A percentile compares a stretch with the other conserved stretches of the same genome.
Conservation (phyloP, 2,329 filamentous ascomycete genomes). For the Dactylellina leptospora region DNA sequence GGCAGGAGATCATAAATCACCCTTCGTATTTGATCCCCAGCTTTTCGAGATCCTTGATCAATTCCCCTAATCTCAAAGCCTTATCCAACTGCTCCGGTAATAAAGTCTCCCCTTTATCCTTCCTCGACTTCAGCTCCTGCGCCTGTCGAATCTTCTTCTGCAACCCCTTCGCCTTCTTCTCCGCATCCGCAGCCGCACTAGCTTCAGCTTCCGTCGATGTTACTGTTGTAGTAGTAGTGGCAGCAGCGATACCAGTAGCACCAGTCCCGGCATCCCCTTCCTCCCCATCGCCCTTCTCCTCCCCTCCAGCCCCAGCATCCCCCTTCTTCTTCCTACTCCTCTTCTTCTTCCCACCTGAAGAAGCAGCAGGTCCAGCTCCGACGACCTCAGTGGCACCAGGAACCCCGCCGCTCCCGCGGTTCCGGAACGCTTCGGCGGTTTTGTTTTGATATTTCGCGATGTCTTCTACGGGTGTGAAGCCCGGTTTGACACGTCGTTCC, state of each 20-base stretch:
- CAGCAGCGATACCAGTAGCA: conserved; percentile 45
- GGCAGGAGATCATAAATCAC: too few relatives aligned
- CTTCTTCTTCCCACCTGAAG: conserved; percentile 61
- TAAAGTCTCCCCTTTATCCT: conserved; percentile 81
- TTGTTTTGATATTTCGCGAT: conserved; percentile 96
- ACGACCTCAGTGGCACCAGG: conserved; percentile 72
- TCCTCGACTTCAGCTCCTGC: conserved; percentile 87
- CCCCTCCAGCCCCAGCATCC: conserved; percentile 4
- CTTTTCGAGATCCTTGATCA: conserved; percentile 84
- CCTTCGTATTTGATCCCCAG: conserved; percentile 76
- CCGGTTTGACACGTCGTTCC: conserved; percentile 91
- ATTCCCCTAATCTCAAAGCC: conserved; percentile 94
- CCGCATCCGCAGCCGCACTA: conserved; percentile 63
- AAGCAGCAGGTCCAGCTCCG: conserved; percentile 60
- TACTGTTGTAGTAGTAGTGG: conserved; percentile 8
- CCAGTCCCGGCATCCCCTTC: conserved; percentile 7
- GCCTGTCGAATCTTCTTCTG: conserved; percentile 96
- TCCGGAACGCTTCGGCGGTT: conserved; percentile 84
- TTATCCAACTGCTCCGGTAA: conserved; percentile 96
- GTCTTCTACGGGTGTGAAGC: conserved; percentile 93
- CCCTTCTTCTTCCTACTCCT: conserved; percentile 62
- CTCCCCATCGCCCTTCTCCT: conserved; percentile 16
- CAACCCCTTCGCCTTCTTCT: conserved; percentile 90
- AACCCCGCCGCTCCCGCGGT: conserved; percentile 73
- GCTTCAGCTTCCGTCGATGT: not conserved